Evolutionary conservation across 345 rosid genomes (phyloP).

Genomic region (Populus tremula): DNA sequence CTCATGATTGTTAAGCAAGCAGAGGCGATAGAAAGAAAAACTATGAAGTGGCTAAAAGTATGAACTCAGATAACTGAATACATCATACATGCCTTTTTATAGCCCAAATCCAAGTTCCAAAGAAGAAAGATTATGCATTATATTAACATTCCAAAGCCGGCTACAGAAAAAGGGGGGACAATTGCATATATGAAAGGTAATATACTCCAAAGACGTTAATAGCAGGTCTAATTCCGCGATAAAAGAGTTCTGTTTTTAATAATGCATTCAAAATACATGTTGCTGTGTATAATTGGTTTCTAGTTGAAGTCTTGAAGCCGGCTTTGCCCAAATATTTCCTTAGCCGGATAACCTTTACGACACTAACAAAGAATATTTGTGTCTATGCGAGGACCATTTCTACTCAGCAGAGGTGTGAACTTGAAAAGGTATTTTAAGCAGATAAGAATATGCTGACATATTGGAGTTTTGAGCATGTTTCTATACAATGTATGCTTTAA

Average conservation of each 20-base stretch:
- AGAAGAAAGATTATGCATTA: neutral
- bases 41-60: neutral
- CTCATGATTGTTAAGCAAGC: constrained; percentile 4
- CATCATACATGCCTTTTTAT: neutral
- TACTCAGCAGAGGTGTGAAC: neutral
- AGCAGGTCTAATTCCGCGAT: no score
- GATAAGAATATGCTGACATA: neutral
- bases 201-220: no score
- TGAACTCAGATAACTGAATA: neutral
- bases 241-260: no score
- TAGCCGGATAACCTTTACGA: neutral
- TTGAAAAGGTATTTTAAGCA: neutral
- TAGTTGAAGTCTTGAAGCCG: neutral
- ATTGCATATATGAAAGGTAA: neutral
- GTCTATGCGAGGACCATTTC: neutral
- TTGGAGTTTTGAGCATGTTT: neutral
- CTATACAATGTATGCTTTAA: neutral
- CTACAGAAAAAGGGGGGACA: neutral
- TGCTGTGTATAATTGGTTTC: no score
- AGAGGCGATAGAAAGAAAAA: neutral
- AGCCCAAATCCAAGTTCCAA: neutral
- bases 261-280: neutral
- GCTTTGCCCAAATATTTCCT: neutral
- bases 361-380: neutral
- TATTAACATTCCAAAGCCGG: neutral